A percentile compares a stretch with the other conserved stretches of the same genome.
These are phyloP conservation scores for Gnomoniopsis smithogilvyi DNA, from an alignment of 2,329 filamentous ascomycete genomes.

Conservation along the genomic window DNA sequence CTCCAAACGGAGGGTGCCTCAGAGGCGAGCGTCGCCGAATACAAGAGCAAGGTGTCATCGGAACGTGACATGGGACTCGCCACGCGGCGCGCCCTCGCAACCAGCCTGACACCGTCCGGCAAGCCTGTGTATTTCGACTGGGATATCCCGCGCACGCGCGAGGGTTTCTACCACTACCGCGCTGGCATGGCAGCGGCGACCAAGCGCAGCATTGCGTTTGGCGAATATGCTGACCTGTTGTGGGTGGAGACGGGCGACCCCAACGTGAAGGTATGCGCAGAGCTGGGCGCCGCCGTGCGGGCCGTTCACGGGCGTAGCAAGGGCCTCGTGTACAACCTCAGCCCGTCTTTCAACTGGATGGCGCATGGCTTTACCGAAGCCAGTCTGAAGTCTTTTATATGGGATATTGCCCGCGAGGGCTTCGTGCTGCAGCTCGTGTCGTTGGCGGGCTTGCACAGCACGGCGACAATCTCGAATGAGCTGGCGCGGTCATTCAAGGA, in stretches of 20 bases:
- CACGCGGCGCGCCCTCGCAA: constrained; percentile 70
- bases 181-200: constrained; percentile 83
- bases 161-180: constrained; percentile 90
- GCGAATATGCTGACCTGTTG: constrained; percentile 87
- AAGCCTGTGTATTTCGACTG: constrained; percentile 72
- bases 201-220: constrained; percentile 89
- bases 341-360: constrained; percentile 98
- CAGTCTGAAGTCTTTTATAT: constrained; percentile 86
- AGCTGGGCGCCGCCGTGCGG: constrained; percentile 75
- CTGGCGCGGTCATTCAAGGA: constrained; percentile 79
- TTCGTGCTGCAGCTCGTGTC: constrained; percentile 69
- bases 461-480: constrained; percentile 65
- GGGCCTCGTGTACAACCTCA: constrained; percentile 93
- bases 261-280: constrained; percentile 70
- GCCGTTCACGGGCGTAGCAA: constrained; percentile 64
- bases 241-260: constrained; percentile 97
- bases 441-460: constrained; percentile 64
- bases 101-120: constrained; percentile 58
- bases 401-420: constrained; percentile 90
- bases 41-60: constrained; percentile 57
- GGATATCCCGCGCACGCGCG: constrained; percentile 88
- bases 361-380: constrained; percentile 84
- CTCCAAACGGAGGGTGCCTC: constrained; percentile 64
- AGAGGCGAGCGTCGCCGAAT: constrained; percentile 63
- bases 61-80: constrained; percentile 76